phyloP scores from a whole-genome alignment of 768 basidiomycete genomes.

The Phanerochaete sordida region DNA sequence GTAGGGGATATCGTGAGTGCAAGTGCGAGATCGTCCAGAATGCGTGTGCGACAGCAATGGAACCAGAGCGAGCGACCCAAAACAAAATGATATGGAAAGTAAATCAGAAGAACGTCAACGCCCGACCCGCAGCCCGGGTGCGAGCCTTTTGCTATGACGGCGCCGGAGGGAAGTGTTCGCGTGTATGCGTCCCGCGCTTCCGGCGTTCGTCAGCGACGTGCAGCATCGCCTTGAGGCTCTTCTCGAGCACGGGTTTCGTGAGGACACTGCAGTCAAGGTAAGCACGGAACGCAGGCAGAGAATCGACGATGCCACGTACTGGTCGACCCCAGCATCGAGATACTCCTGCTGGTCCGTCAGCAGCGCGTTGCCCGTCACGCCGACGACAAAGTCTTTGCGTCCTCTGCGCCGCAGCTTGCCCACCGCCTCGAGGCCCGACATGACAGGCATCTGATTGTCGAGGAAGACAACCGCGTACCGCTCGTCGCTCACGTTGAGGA shows the following conservation, averaged over 20 bases:
- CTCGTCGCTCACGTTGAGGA: constrained; percentile 16
- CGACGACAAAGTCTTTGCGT: constrained; percentile 76
- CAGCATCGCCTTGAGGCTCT: constrained; percentile 40
- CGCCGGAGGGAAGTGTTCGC: background rate
- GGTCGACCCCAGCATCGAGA: constrained; percentile 69
- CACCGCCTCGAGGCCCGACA: constrained; percentile 72
- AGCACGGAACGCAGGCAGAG: background rate
- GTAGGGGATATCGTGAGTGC: background rate
- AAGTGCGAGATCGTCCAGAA: background rate
- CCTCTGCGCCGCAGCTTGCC: constrained; percentile 60
- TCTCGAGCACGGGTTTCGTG: constrained; percentile 76
- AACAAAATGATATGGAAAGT: background rate
- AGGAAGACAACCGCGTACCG: constrained; percentile 48
- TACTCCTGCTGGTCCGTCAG: constrained; percentile 71
- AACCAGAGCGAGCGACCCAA: background rate
- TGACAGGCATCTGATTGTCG: constrained; percentile 81
- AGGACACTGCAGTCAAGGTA: constrained; percentile 45
- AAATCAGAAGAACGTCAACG: background rate
- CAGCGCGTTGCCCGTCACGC: constrained; percentile 49
- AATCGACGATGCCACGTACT: constrained; percentile 38
- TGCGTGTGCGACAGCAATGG: background rate
- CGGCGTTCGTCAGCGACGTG: constrained; percentile 40
- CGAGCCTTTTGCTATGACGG: background rate
- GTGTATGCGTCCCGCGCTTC: constrained; percentile 11
- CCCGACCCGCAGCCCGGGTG: background rate